Evolutionary conservation across 2,329 filamentous ascomycete species (phyloP).

Genomic region (Ophiocordyceps camponoti-rufipedis): DNA sequence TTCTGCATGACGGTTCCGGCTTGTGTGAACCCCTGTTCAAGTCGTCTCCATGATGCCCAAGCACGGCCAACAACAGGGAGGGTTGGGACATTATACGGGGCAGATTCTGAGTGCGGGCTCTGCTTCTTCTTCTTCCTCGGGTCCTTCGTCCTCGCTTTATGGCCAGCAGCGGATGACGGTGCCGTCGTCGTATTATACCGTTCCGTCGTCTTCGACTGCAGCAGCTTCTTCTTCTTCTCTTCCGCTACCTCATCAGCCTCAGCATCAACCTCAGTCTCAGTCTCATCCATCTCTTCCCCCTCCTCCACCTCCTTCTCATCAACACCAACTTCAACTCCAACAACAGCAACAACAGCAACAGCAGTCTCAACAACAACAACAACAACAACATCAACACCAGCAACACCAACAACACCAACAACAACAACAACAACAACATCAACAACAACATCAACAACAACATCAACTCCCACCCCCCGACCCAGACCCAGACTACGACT

Average conservation of each 20-base stretch:
- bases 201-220: conserved; percentile 15
- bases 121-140: conserved; percentile 20
- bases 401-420: conserved; percentile 4
- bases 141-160: conserved; percentile 23
- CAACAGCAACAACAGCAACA: not conserved
- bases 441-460: conserved; percentile 18
- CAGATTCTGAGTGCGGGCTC: conserved; percentile 21
- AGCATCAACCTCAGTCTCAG: not conserved
- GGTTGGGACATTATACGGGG: conserved; percentile 13
- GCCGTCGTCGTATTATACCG: conserved; percentile 20
- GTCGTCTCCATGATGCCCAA: conserved; percentile 22
- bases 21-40: conserved; percentile 2
- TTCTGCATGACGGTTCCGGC: conserved; percentile 1
- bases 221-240: conserved; percentile 5
- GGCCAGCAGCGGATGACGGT: conserved; percentile 22
- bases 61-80: conserved; percentile 19
- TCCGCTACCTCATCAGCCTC: not conserved
- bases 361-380: not conserved
- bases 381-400: not conserved
- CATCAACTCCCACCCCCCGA: conserved; percentile 14
- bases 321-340: not conserved
- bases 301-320: not conserved
- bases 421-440: conserved; percentile 10
- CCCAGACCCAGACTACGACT: conserved; percentile 17
- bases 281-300: not conserved